Conservation (phyloP, 805 yeast species). For the Cyberlindnera euphorbiiphila region DNA sequence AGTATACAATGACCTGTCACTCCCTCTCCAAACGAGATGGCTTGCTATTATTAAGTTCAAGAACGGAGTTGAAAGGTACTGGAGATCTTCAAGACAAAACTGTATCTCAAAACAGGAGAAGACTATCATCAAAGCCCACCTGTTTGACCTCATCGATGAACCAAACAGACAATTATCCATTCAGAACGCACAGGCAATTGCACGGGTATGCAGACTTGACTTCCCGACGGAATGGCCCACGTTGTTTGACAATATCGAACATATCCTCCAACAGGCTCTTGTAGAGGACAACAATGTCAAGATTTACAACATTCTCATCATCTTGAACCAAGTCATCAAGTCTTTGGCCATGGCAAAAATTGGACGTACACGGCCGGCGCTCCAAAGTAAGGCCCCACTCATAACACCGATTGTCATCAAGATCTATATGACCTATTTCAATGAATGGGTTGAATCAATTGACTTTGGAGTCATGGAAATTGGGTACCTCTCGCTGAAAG, state of each 20-base stretch:
- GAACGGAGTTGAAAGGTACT: slow-evolving; percentile 78
- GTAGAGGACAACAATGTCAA: slow-evolving; percentile 45
- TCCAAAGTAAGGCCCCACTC: slow-evolving; percentile 67
- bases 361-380: slow-evolving; percentile 75
- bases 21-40: slow-evolving; percentile 74
- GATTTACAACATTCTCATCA: slow-evolving; percentile 58
- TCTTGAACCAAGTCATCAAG: slow-evolving; percentile 77
- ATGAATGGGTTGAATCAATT: slow-evolving; percentile 52
- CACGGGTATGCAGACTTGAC: slow-evolving; percentile 76
- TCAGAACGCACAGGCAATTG: slow-evolving; percentile 82
- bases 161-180: slow-evolving; percentile 69
- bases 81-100: slow-evolving; percentile 68
- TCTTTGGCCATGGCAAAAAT: slow-evolving; percentile 70
- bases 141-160: slow-evolving; percentile 61
- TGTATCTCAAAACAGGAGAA: slow-evolving; percentile 68
- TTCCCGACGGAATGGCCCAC: slow-evolving; percentile 87
- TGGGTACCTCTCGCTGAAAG: slow-evolving; percentile 75
- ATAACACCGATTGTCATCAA: slow-evolving; percentile 57
- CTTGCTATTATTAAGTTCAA: slow-evolving; percentile 82
- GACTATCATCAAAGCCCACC: slow-evolving; percentile 48
- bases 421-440: slow-evolving; percentile 56
- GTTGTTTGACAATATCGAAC: slow-evolving; percentile 61
- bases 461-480: slow-evolving; percentile 60
- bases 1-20: slow-evolving; percentile 54
- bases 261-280: slow-evolving; percentile 40